These are phyloP conservation scores for Coniferiporia weirii DNA, from an alignment of 1,284 basidiomycete genomes.

Conservation along the genomic window DNA sequence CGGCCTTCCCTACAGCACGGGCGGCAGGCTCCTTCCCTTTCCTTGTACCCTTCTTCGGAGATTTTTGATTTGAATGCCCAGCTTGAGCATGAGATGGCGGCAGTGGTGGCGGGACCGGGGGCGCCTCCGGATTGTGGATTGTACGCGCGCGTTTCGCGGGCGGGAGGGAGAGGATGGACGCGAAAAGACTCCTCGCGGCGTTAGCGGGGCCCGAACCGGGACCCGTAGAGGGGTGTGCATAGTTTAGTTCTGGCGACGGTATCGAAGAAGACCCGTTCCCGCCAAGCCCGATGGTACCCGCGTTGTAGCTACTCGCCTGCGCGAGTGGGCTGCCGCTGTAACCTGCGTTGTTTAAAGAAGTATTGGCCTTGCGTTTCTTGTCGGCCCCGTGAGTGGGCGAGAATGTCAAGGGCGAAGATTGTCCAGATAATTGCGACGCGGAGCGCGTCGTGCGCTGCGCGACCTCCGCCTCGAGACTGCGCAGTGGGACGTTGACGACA, in stretches of 20 bases:
- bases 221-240: constrained; percentile 46
- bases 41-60: constrained; percentile 13
- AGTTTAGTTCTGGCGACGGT: constrained; percentile 31
- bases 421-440: constrained; percentile 37
- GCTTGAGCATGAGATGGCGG: constrained; percentile 20
- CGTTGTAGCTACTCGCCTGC: constrained; percentile 31
- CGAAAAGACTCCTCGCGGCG: constrained; percentile 54
- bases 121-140: constrained; percentile 64
- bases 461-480: constrained; percentile 62
- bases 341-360: constrained; percentile 23
- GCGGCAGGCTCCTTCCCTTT: constrained; percentile 8
- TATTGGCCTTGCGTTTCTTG: constrained; percentile 48
- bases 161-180: constrained; percentile 70
- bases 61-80: background rate
- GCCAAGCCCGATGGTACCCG: constrained; percentile 15
- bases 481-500: constrained; percentile 54
- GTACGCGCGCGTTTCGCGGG: constrained; percentile 67
- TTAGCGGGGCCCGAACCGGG: constrained; percentile 34
- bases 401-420: background rate
- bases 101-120: constrained; percentile 53
- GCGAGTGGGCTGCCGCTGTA: constrained; percentile 47
- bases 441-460: constrained; percentile 33
- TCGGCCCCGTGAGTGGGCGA: constrained; percentile 23
- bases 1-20: background rate
- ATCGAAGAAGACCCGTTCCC: constrained; percentile 25